Conservation (phyloP, 1,139 yeast species). For the Taphrina populina region DNA sequence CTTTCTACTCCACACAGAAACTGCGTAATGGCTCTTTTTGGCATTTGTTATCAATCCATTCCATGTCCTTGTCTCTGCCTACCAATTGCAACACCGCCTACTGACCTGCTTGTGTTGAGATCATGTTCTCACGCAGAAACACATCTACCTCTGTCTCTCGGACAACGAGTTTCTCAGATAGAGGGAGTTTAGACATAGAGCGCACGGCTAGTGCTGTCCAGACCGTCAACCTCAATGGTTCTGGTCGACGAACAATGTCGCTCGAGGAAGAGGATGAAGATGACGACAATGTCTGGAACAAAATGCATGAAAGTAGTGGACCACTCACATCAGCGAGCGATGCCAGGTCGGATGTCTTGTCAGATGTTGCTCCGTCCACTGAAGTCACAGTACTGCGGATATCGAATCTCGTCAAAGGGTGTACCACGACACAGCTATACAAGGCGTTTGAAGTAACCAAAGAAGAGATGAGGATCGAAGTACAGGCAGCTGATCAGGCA, state of each 20-base stretch:
- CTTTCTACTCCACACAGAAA: too few relatives aligned
- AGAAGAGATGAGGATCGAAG: conserved; percentile 28
- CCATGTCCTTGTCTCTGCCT: too few relatives aligned
- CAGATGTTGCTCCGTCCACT: not conserved
- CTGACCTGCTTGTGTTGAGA: not conserved
- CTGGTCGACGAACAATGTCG: conserved; percentile 18
- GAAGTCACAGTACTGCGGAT: conserved; percentile 26
- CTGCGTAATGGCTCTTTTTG: too few relatives aligned
- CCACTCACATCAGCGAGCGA: conserved; percentile 15
- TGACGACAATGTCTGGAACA: conserved; percentile 5
- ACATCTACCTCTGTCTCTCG: conserved; percentile 12
- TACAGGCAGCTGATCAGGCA: conserved; percentile 21
- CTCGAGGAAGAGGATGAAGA: conserved; percentile 16
- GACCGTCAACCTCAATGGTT: conserved; percentile 1
- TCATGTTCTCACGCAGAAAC: conserved; percentile 16
- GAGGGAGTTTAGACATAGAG: conserved; percentile 8
- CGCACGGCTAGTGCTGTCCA: conserved; percentile 10
- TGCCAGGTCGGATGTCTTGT: not conserved
- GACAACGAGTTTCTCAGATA: conserved; percentile 22
- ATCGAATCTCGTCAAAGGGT: conserved; percentile 20
- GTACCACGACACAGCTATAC: conserved; percentile 23
- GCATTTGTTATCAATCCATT: too few relatives aligned
- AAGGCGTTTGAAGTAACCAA: conserved; percentile 18
- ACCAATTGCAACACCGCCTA: too few relatives aligned
- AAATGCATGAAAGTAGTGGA: conserved; percentile 1